Base-by-base conservation (phyloP, 345 rosid genomes). In the Fremontodendron californicum region DNA sequence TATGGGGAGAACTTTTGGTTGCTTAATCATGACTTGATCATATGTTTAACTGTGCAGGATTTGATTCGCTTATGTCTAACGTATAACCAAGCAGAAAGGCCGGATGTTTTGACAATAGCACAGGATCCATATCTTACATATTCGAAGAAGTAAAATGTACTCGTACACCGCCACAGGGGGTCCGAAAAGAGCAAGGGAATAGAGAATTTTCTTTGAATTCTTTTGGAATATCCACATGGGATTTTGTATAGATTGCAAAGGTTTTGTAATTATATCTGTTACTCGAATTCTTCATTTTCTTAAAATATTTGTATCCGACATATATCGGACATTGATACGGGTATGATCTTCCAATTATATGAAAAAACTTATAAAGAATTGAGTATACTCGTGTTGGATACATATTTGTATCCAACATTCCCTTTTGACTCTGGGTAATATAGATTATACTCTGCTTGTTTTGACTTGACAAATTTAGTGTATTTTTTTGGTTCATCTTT, bases 41-140 rank as follows among this genome's bases (percentile, higher is more conserved):
- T 37, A 9, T 60, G 16, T 54, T 55, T 64, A 43, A 40, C 52
- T 16, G 29, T 84, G 85, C 89, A 96, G 97, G 99, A 96, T 10
- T 83, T 96, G 83, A 94, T 96, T 81, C 92, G 98, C 12, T 84
- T 92, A 71, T 96, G 98, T 88, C 85, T 96, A 74, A 90, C 95
- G 2, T 96, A 96, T 80, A 92, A 90, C 83, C 99, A 96, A 82
- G 81, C 86, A 0, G 99, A 96, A 33, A 89, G 99, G 84, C 96
- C 94, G 1, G 97, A 96, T 77, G 99, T 96, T 74, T 83, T 93
- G 65, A 86, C 94, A 18, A 78, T 91, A 84, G 95, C 97, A 37
- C 92, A 92, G 62, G 99, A 96, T 81, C 88, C 94, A 19, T 96
- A 93, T 84, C 94, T 69, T 69, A 46, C 73, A 45, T 69, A 69